Evolutionary conservation across 139 green algal genomes (phyloP), one percentile per base, ranked within the genome.

Genomic region (Microglena sp.): DNA sequence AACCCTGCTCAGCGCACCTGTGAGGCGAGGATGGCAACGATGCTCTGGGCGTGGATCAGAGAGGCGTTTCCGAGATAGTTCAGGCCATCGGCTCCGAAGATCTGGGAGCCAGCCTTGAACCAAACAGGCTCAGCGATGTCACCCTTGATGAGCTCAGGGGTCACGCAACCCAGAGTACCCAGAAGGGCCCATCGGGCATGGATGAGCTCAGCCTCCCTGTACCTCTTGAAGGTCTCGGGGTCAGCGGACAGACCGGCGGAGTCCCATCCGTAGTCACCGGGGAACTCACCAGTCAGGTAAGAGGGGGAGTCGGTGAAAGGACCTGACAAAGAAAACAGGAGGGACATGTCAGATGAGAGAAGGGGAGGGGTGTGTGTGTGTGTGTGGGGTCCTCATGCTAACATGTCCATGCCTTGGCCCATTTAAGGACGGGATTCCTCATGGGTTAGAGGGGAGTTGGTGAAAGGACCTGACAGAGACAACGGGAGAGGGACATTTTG

Each of bases 151-250:
- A 79, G 46, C 72, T 79, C 72, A 54, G 77, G 90, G 60, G 77
- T 75, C 21, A 97, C 62, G 73, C 83, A 92, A 58, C 90, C 90
- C 59, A 96, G 80, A 15, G 90, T 83, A 30, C 90, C 90, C 3
- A 96, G 84, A 88, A 72, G 43, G 58, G 66, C 66, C 66, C 66
- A 72, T 32, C 66, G 66, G 44, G 87, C 88, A 82, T 98, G 93
- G 79, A 98, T 95, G 44, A 99, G 64, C 87, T 99, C 93, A 54
- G 90, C 66, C 86, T 96, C 90, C 64, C 93, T 82, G 85, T 96
- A 96, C 68, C 81, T 56, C 29, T 59, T 32, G 71, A 81, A 81
- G 54, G 78, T 81, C 67, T 75, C 86, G 50, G 90, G 90, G 89
- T 97, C 90, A 44, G 90, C 87, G 33, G 89, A 95, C 66, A 97